Percentiles rank a stretch among this genome's conserved stretches.
Evolutionary conservation across 768 basidiomycete genomes (phyloP).

Genomic region (Termitomyces titanicus): DNA sequence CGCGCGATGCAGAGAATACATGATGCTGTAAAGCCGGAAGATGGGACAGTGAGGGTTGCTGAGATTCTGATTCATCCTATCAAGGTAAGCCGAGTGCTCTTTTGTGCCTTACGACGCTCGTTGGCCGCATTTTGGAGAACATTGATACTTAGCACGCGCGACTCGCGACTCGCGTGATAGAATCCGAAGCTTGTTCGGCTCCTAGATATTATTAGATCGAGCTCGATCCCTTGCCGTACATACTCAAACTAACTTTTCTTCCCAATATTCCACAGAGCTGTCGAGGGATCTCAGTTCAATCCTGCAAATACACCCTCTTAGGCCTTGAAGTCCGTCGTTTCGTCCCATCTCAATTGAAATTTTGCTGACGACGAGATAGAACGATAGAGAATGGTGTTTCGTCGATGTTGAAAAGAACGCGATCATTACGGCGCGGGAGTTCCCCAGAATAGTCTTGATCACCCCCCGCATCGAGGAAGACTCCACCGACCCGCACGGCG

Average conservation of each 20-base stretch:
- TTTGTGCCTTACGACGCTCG: too few relatives aligned
- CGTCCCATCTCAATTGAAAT: neutral
- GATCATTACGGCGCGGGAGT: constrained; percentile 67
- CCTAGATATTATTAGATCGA: neutral
- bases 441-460: constrained; percentile 66
- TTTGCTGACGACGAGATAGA: constrained; percentile 30
- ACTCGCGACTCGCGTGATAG: neutral
- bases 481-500: constrained; percentile 39
- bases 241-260: neutral
- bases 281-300: constrained; percentile 57
- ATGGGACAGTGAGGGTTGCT: constrained; percentile 40
- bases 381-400: constrained; percentile 72
- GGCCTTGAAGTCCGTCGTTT: constrained; percentile 65
- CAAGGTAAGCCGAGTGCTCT: constrained; percentile 38
- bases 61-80: constrained; percentile 67
- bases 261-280: constrained; percentile 52
- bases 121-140: too few relatives aligned
- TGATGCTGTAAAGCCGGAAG: constrained; percentile 11
- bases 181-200: neutral
- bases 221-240: neutral
- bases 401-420: constrained; percentile 49
- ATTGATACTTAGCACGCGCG: too few relatives aligned
- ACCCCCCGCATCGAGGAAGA: constrained; percentile 51
- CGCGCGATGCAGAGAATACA: constrained; percentile 4
- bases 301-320: constrained; percentile 51